phyloP scores from a whole-genome alignment of 345 rosid genomes.

The Aurinia saxatilis region DNA sequence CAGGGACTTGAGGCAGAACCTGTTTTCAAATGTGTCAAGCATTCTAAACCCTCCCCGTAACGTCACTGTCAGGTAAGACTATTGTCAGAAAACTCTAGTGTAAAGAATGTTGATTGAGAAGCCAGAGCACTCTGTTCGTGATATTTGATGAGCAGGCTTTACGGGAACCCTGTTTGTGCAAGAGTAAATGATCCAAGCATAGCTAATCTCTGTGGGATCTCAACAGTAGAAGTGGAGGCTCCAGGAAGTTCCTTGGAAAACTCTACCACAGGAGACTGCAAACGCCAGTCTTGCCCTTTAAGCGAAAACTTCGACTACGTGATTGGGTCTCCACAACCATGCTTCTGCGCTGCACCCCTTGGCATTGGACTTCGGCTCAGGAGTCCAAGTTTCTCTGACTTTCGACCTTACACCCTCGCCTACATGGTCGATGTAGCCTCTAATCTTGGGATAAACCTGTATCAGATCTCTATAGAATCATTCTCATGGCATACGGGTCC shows the following conservation, averaged over 20 bases:
- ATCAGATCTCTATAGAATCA: conserved; percentile 37
- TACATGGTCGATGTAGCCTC: conserved; percentile 25
- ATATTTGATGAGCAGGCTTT: conserved; percentile 40
- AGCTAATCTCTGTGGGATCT: conserved; percentile 34
- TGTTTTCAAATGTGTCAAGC: conserved; percentile 37
- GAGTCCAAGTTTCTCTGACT: conserved; percentile 48
- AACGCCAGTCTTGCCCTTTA: conserved; percentile 31
- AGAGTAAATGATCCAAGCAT: conserved; percentile 29
- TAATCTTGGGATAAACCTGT: conserved; percentile 24
- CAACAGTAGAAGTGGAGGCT: conserved; percentile 18
- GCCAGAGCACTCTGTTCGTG: background rate
- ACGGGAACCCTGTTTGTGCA: conserved; percentile 51
- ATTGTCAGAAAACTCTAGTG: background rate
- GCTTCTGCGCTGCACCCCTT: conserved; percentile 55
- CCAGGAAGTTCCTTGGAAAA: conserved; percentile 19
- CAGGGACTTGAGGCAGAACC: conserved; percentile 52
- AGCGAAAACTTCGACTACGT: conserved; percentile 24
- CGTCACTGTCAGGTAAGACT: conserved; percentile 42
- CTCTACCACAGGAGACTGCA: conserved; percentile 25
- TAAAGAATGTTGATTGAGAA: background rate
- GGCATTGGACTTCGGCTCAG: conserved; percentile 34
- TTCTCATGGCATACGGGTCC: conserved; percentile 39
- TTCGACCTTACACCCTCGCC: conserved; percentile 27
- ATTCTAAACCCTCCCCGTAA: conserved; percentile 40
- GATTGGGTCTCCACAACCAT: conserved; percentile 30